Evolutionary conservation across 176 grass and related monocot species (phyloP).

Genomic region (Neostapfia colusana): DNA sequence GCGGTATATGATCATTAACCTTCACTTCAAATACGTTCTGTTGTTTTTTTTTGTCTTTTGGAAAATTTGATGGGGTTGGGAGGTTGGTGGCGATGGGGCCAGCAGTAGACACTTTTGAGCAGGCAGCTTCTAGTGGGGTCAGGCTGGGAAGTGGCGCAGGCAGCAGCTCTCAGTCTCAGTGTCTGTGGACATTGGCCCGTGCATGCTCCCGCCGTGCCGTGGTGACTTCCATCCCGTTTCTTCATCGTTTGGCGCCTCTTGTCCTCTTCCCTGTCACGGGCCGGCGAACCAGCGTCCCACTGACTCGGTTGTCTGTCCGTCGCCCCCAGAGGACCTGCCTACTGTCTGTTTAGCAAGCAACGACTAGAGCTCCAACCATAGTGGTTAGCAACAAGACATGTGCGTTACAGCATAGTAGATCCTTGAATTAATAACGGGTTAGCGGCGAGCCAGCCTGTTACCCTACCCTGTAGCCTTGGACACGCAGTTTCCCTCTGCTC

Average conservation of each 20-base stretch:
- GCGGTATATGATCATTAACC: neutral
- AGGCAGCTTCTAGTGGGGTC: neutral
- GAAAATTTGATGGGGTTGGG: neutral
- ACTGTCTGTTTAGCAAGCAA: neutral
- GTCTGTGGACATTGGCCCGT: neutral
- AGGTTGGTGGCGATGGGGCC: conserved; percentile 17
- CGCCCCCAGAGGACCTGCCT: neutral
- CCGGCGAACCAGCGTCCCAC: neutral
- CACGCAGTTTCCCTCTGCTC: too few species aligned
- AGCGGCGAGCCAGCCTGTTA: too few species aligned
- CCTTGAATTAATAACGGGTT: neutral
- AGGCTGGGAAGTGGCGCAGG: neutral
- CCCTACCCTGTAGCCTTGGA: too few species aligned
- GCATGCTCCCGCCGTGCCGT: neutral
- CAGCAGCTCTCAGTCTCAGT: neutral
- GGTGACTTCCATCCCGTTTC: neutral
- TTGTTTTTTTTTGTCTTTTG: too few species aligned
- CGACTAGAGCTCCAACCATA: neutral
- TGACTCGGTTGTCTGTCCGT: neutral
- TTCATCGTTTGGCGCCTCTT: neutral
- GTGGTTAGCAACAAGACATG: neutral
- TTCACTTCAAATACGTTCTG: neutral
- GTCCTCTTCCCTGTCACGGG: neutral
- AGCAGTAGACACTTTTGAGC: neutral
- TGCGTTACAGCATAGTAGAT: neutral